Evolutionary conservation across 805 yeast species (phyloP), one percentile per base, ranked within the genome.

Genomic region (Yarrowia porcina): DNA sequence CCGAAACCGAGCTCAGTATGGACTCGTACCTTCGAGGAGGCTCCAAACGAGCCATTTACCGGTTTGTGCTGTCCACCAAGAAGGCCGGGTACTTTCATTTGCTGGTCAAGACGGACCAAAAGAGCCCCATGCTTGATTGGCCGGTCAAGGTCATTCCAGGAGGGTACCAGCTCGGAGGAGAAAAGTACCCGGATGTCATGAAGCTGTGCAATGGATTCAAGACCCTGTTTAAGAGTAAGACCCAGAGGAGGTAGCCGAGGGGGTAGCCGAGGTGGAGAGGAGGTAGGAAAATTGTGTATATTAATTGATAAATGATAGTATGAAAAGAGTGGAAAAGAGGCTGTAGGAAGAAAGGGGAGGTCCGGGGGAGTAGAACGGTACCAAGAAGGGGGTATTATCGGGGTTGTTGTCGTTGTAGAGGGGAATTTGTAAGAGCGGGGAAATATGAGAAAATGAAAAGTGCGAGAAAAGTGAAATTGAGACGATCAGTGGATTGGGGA

Each of bases 131-230:
- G 36, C 83, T 85, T 69, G 85, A 90, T 2, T 90, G 97, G 96
- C 89, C 90, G 70, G 97, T 94, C 41, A 88, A 85, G 74, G 90
- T 90, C n/a, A 86, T 88, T 61, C 91, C 94, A 27, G 87, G 86
- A 64, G 98, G 98, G 2, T 93, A 83, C 71, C 85, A 84, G 70
- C 78, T 94, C 72, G 86, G 85, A 72, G 86, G 86, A 15, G 89
- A 88, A 71, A 82, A 85, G 28, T 94, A 94, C 72, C 93, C 97
- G n/a, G 91, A 88, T 73, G 91, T 93, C 80, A 84, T 84, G 66
- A 83, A 87, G 64, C 80, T 94, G 69, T 89, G 97, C 77, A 94
- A 94, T 71, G 99, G 99, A 17, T 94, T 94, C 85, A 94, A 94
- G 79, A 88, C 86, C 66, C 67, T 76, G 65, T 70, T 67, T 45